These are phyloP conservation scores for Nitzschia sp. DNA, from an alignment of 108 stramenopile species.

Conservation along the genomic window DNA sequence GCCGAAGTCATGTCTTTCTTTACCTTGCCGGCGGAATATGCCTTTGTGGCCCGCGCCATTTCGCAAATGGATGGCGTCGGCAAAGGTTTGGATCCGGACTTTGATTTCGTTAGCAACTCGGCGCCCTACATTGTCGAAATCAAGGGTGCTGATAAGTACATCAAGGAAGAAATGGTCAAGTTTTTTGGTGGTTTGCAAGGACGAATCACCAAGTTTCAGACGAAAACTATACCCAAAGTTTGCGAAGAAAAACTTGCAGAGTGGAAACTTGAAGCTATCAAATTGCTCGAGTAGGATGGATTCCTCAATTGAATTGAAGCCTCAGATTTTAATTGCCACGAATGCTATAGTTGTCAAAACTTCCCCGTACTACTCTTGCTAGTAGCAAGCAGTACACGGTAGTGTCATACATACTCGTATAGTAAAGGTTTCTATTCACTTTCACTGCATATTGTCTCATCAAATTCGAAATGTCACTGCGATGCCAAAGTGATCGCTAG, in stretches of 20 bases:
- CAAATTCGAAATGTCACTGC: constrained; percentile 19
- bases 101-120: constrained; percentile 81
- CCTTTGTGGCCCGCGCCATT: constrained; percentile 86
- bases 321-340: no score
- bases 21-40: constrained; percentile 82
- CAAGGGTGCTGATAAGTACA: constrained; percentile 70
- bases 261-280: not conserved
- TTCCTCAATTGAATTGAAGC: no score
- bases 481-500: constrained; percentile 75
- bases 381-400: no score
- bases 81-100: constrained; percentile 74
- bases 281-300: no score
- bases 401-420: not conserved
- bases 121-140: constrained; percentile 85
- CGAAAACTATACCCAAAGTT: not conserved
- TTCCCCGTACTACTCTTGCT: no score
- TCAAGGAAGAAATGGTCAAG: constrained; percentile 59
- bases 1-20: constrained; percentile 82
- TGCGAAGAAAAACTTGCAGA: not conserved
- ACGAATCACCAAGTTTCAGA: not conserved
- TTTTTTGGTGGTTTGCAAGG: not conserved
- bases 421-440: not conserved
- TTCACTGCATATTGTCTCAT: not conserved
- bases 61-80: constrained; percentile 88
- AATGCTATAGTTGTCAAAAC: no score